Percentiles rank a stretch among this genome's conserved stretches.
phyloP scores from a whole-genome alignment of 306 rosid genomes.

The Carpinus fangiana region DNA sequence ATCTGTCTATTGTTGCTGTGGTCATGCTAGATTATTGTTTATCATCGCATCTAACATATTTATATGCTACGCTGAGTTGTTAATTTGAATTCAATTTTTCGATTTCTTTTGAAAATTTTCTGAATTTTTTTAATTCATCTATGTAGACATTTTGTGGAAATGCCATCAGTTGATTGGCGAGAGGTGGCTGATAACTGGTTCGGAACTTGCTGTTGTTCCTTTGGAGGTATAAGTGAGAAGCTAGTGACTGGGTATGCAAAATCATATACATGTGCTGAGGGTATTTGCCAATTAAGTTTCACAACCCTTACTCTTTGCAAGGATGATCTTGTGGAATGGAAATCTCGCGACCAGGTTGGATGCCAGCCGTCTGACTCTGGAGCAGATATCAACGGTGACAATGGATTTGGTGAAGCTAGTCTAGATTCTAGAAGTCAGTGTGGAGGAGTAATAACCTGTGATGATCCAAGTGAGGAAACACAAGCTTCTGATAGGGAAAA shows the following conservation, averaged over 20 bases:
- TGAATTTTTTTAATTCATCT: slow-evolving; percentile 3
- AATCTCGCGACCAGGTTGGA: slow-evolving; percentile 38
- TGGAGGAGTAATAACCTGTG: slow-evolving; percentile 27
- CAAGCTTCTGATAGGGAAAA: slow-evolving; percentile 26
- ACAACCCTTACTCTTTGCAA: slow-evolving; percentile 64
- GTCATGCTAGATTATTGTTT: neutral
- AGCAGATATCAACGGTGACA: slow-evolving; percentile 22
- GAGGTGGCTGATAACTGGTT: slow-evolving; percentile 98
- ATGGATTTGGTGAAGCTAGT: slow-evolving; percentile 22
- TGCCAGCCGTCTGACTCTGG: slow-evolving; percentile 24
- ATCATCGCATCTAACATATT: neutral
- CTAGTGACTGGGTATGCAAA: slow-evolving; percentile 69
- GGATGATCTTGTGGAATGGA: slow-evolving; percentile 67
- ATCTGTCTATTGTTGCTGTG: neutral
- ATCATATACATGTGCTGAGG: slow-evolving; percentile 54
- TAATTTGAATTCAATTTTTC: slow-evolving; percentile 1
- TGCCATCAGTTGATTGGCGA: slow-evolving; percentile 92
- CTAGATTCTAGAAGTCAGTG: slow-evolving; percentile 29
- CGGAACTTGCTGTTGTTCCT: slow-evolving; percentile 89
- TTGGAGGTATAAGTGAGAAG: slow-evolving; percentile 93
- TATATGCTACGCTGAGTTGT: neutral
- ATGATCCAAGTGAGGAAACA: slow-evolving; percentile 25
- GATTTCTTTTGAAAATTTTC: slow-evolving; percentile 6
- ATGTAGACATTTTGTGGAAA: slow-evolving; percentile 75
- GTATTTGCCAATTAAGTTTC: slow-evolving; percentile 63